Percentiles rank a stretch among this genome's conserved stretches.
Conservation (phyloP, 805 yeast genomes). For the Pichia ethanolica region DNA sequence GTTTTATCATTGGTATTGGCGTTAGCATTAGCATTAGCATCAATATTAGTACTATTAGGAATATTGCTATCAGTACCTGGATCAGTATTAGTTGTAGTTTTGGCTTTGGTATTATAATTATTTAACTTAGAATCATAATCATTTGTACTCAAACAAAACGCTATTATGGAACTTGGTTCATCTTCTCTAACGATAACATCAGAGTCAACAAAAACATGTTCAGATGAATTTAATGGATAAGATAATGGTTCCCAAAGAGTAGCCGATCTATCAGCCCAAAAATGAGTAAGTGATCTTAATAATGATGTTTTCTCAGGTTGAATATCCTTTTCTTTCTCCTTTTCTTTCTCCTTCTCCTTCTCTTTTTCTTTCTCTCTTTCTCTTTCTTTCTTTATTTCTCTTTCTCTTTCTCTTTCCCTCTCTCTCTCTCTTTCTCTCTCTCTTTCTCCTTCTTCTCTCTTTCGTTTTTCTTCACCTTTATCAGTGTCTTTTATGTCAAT, state of each 20-base stretch:
- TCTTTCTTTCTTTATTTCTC: not conserved
- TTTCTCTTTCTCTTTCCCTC: not conserved
- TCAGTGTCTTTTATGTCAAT: no score
- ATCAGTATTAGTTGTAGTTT: no score
- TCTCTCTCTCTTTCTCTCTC: constrained; percentile 9
- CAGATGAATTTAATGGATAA: constrained; percentile 72
- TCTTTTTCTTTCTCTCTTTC: constrained; percentile 5
- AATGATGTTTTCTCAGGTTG: constrained; percentile 67
- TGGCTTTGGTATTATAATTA: not conserved
- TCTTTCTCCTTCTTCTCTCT: constrained; percentile 1
- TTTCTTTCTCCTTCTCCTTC: constrained; percentile 2
- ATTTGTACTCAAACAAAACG: constrained; percentile 80
- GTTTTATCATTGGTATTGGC: not conserved
- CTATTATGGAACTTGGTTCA: constrained; percentile 91
- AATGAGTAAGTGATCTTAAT: constrained; percentile 75
- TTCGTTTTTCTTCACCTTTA: not conserved
- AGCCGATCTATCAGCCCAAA: constrained; percentile 97
- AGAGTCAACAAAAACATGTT: constrained; percentile 89
- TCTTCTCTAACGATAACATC: constrained; percentile 92
- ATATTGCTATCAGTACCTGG: no score
- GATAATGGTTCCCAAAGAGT: constrained; percentile 89
- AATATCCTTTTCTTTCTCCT: constrained; percentile 15
- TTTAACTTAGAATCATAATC: constrained; percentile 54
- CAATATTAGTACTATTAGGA: not conserved
- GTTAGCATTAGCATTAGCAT: not conserved